Evolutionary conservation across 2,329 filamentous ascomycete species (phyloP).

Genomic region (Myrmaecium sp.): DNA sequence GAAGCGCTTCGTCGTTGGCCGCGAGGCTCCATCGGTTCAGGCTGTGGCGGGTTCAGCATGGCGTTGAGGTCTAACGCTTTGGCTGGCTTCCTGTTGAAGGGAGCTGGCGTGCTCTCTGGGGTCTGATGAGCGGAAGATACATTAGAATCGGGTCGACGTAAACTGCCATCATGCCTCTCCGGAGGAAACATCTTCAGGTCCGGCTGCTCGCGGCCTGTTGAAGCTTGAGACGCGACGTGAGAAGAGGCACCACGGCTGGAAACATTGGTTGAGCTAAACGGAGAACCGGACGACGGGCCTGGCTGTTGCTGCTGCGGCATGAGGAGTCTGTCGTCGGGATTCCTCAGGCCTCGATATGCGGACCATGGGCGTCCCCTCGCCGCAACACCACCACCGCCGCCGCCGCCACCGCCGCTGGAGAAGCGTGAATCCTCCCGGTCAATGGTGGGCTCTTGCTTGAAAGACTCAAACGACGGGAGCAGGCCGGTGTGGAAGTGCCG

Average conservation of each 20-base stretch:
- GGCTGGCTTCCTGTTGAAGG: constrained; percentile 12
- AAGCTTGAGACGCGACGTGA: constrained; percentile 3
- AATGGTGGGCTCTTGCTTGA: constrained; percentile 14
- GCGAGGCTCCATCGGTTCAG: constrained; percentile 16
- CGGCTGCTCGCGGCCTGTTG: constrained; percentile 2
- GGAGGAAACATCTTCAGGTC: constrained; percentile 3
- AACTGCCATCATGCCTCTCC: constrained; percentile 2
- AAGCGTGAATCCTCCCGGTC: constrained; percentile 6
- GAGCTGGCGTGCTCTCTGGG: constrained; percentile 6
- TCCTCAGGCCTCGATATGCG: constrained; percentile 3
- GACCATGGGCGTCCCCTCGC: constrained; percentile 16
- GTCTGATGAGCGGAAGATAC: constrained; percentile 4
- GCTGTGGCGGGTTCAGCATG: constrained; percentile 27
- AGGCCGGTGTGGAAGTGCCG: constrained; percentile 8
- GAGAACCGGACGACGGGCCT: constrained; percentile 6
- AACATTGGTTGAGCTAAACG: constrained; percentile 4
- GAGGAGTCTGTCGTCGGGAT: constrained; percentile 4
- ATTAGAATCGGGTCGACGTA: too few species aligned
- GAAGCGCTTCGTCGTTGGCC: constrained; percentile 24
- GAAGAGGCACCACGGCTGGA: constrained; percentile 1
- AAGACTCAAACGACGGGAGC: constrained; percentile 15
- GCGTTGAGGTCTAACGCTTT: constrained; percentile 26
- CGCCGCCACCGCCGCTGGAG: constrained; percentile 4
- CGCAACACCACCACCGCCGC: constrained; percentile 5
- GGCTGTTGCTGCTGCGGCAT: constrained; percentile 6